A percentile compares a stretch with the other conserved stretches of the same genome.
phyloP scores from a whole-genome alignment of 1,139 yeast species.

The Debaryomycetaceae sp. region DNA sequence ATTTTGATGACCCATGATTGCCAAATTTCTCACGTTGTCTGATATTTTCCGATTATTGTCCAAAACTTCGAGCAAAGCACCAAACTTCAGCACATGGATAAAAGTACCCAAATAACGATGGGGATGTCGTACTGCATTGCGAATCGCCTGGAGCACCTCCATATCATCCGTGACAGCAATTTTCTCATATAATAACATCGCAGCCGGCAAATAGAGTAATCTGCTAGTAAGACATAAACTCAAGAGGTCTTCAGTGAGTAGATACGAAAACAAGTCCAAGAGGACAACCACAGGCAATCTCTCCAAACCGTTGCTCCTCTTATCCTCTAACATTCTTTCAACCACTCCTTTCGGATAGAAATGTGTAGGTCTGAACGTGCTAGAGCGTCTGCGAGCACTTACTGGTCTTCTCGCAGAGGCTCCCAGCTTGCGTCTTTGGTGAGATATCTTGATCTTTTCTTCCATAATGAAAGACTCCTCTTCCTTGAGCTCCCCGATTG shows the following conservation, averaged over 20 bases:
- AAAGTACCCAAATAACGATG: conserved; percentile 16
- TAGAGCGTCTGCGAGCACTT: conserved; percentile 1
- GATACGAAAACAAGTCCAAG: conserved; percentile 3
- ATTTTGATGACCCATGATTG: neutral
- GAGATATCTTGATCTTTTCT: neutral
- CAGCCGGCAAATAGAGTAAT: conserved; percentile 17
- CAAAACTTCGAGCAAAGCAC: conserved; percentile 10
- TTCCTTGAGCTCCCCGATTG: no score
- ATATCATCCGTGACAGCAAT: conserved; percentile 14
- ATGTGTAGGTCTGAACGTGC: neutral
- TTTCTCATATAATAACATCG: conserved; percentile 13
- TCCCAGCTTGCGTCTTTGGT: neutral
- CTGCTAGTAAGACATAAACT: conserved; percentile 12
- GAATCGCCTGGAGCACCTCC: conserved; percentile 8
- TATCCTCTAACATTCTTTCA: neutral
- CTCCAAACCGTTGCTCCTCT: neutral
- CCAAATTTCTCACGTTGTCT: conserved; percentile 6
- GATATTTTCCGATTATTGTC: conserved; percentile 10
- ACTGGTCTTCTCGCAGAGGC: neutral
- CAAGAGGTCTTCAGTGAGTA: conserved; percentile 15
- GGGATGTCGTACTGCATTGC: conserved; percentile 7
- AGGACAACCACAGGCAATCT: conserved; percentile 3
- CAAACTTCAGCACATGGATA: conserved; percentile 9
- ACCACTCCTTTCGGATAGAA: neutral
- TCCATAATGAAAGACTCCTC: neutral